Base-by-base conservation (phyloP, 345 rosid genomes). In the Pistacia atlantica region DNA sequence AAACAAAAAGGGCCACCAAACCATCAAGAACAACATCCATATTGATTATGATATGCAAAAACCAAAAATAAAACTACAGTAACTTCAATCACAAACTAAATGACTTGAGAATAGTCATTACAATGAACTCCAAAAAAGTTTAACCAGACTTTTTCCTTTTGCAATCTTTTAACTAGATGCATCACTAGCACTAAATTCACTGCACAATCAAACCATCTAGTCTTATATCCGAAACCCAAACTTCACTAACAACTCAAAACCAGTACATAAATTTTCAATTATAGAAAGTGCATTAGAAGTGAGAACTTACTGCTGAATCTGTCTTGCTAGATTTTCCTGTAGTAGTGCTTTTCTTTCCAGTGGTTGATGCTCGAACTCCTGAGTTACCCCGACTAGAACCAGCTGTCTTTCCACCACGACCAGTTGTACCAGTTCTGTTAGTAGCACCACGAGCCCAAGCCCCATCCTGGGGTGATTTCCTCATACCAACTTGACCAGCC, bases 401-500 rank as follows among this genome's bases (percentile, higher is more conserved):
- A 55, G 91, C 87, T 76, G 91, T 73, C 86, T 89, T 92, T 76
- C 84, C 91, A 68, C 95, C 93, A 52, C 97, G 93, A 65, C 92
- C 89, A 80, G 91, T 57, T 42, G 97, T 75, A 67, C 75, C 81
- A 1, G 92, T 60, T 74, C 94, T 88, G 28, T 92, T 77, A 35
- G 93, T 71, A 49, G 81, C 80, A 75, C 92, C 97, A 25, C 99
- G 94, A 71, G 94, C 91, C 97, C 97, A 97, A 80, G 89, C 81
- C 77, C 94, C 98, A 85, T 97, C 99, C 78, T 90, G 97, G 13
- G 97, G 85, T 20, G 98, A 94, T 82, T 97, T 97, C 82, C 97
- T 86, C 87, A 71, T 76, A 25, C 95, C 95, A 59, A 76, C 89
- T 83, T 90, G 97, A 77, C 90, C 93, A 82, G 92, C 69, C 85